Percentiles rank a stretch among this genome's conserved stretches.
Evolutionary conservation across 352 stramenopile genomes (phyloP).

Genomic region (Globisporangium nagaii): DNA sequence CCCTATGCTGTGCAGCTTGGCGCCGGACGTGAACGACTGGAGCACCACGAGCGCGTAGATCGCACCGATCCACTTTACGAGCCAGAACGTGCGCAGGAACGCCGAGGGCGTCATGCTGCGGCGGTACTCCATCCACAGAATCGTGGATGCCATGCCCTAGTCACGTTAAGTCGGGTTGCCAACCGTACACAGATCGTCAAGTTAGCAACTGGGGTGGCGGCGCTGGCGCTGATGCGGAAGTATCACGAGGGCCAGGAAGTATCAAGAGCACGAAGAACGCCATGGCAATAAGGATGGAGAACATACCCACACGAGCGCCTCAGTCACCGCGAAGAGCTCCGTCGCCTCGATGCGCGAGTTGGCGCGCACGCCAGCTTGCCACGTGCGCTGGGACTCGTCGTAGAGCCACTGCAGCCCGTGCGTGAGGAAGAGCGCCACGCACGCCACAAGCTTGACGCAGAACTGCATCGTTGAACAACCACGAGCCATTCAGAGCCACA

Average conservation of each 20-base stretch:
- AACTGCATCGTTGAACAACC: slow-evolving; percentile 36
- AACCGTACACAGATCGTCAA: neutral
- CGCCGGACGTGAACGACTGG: slow-evolving; percentile 11
- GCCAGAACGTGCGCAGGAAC: slow-evolving; percentile 57
- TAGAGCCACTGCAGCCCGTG: slow-evolving; percentile 43
- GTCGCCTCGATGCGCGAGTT: slow-evolving; percentile 23
- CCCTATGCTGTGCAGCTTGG: slow-evolving; percentile 1
- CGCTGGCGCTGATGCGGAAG: too few relatives aligned
- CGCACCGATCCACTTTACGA: slow-evolving; percentile 44
- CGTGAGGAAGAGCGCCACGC: slow-evolving; percentile 35
- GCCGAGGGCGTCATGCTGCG: slow-evolving; percentile 47
- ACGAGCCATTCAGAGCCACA: neutral
- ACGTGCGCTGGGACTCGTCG: slow-evolving; percentile 31
- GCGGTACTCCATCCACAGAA: slow-evolving; percentile 79
- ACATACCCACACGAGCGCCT: slow-evolving; percentile 57
- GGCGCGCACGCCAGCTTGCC: slow-evolving; percentile 10
- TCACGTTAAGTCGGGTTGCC: too few relatives aligned
- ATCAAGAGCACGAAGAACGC: too few relatives aligned
- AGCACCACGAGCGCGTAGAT: slow-evolving; percentile 42
- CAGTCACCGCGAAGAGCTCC: slow-evolving; percentile 41
- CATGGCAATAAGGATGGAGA: neutral
- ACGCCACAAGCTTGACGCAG: slow-evolving; percentile 52
- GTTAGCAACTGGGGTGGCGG: neutral
- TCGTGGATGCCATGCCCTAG: slow-evolving; percentile 34
- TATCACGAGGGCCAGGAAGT: too few relatives aligned